Conservation (phyloP, 2,329 filamentous ascomycete species). For the Pyrenophora teres region DNA sequence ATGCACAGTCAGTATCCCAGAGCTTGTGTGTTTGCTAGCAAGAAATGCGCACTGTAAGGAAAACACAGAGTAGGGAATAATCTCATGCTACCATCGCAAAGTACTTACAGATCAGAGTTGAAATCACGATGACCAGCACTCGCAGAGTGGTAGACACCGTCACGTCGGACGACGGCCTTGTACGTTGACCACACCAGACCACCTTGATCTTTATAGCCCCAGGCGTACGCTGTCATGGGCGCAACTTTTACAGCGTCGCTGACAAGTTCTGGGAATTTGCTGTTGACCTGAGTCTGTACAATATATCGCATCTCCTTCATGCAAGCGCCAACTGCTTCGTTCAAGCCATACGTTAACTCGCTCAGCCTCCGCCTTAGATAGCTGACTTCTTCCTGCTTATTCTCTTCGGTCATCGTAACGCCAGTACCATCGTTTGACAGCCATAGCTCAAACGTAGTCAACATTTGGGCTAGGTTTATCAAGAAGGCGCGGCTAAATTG, state of each 20-base stretch:
- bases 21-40: no score
- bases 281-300: conserved; percentile 54
- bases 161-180: conserved; percentile 59
- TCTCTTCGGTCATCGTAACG: conserved; percentile 48
- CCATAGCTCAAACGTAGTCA: conserved; percentile 61
- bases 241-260: conserved; percentile 48
- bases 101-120: conserved; percentile 43
- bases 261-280: conserved; percentile 50
- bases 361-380: conserved; percentile 49
- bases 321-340: conserved; percentile 48
- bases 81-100: no score
- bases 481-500: conserved; percentile 57
- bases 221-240: conserved; percentile 36
- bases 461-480: conserved; percentile 55
- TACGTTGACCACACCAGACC: conserved; percentile 60
- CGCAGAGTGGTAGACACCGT: conserved; percentile 53
- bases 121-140: conserved; percentile 48
- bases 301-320: conserved; percentile 48
- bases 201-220: conserved; percentile 50
- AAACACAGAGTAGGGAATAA: no score
- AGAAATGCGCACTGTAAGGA: no score
- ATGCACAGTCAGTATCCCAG: no score
- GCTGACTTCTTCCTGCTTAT: conserved; percentile 46
- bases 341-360: conserved; percentile 50
- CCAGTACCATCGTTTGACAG: conserved; percentile 51